Conservation (phyloP, 2,329 filamentous ascomycete species). For the Botrytis tulipae region DNA sequence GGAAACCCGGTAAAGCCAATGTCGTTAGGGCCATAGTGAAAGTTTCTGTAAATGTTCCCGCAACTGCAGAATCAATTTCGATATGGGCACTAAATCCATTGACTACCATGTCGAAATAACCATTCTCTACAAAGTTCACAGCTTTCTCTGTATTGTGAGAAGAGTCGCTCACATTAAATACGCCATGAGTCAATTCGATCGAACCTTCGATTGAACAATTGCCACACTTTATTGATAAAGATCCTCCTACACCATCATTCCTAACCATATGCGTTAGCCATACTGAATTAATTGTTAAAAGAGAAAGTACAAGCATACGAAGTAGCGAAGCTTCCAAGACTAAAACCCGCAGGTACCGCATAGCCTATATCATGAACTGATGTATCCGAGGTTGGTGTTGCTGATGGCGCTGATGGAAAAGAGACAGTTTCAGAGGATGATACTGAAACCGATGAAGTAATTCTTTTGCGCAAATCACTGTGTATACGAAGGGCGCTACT, state of each 20-base stretch:
- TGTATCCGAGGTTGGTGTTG: conserved; percentile 4
- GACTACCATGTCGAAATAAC: conserved; percentile 2
- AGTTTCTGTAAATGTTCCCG: neutral
- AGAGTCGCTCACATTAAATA: conserved; percentile 3
- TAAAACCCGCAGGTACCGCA: neutral
- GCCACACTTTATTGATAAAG: conserved; percentile 4
- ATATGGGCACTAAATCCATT: conserved; percentile 19
- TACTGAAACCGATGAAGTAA: neutral
- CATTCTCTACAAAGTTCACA: conserved; percentile 13
- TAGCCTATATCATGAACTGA: neutral
- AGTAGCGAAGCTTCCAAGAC: neutral
- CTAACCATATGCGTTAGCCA: neutral
- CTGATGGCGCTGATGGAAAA: neutral
- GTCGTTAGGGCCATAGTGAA: neutral
- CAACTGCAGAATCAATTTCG: conserved; percentile 5
- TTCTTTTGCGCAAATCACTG: neutral
- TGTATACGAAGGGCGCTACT: conserved; percentile 20
- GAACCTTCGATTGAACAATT: conserved; percentile 12
- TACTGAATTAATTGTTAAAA: rapidly evolving
- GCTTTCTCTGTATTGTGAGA: neutral
- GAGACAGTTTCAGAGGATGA: neutral
- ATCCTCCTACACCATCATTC: neutral
- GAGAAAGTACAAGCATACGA: neutral
- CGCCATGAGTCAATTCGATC: conserved; percentile 11
- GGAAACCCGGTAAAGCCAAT: conserved; percentile 9